Evolutionary conservation across 169 alveolate genomes (phyloP).

Genomic region (Plasmodium berghei): DNA sequence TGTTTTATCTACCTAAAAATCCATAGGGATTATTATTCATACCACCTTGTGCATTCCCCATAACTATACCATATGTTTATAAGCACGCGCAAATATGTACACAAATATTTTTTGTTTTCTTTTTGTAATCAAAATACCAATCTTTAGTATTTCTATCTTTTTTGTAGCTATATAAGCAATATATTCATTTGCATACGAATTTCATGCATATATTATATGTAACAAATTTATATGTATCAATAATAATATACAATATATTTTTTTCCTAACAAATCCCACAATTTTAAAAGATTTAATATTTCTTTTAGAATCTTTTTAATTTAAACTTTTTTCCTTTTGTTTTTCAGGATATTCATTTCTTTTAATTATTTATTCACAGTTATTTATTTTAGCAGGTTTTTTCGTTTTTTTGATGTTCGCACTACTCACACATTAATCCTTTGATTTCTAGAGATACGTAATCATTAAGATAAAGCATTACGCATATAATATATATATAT

Average conservation of each 20-base stretch:
- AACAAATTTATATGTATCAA: neutral
- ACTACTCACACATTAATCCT: constrained; percentile 27
- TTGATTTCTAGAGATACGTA: neutral
- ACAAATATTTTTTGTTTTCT: neutral
- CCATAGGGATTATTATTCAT: constrained; percentile 72
- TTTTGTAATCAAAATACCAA: neutral
- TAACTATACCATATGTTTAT: neutral
- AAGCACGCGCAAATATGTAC: neutral
- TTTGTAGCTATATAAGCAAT: neutral
- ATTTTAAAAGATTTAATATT: neutral
- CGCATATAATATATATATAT: neutral
- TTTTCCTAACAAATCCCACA: neutral
- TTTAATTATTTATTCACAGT: neutral
- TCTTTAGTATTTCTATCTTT: constrained; percentile 10
- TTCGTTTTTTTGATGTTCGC: constrained; percentile 16
- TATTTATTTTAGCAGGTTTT: neutral
- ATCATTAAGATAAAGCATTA: neutral
- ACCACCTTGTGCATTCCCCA: constrained; percentile 72
- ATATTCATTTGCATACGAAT: neutral
- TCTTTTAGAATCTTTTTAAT: neutral
- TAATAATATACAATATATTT: neutral
- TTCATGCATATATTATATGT: neutral
- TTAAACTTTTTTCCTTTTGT: neutral
- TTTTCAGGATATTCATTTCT: neutral
- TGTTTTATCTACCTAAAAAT: constrained; percentile 45